phyloP scores from a whole-genome alignment of 2,329 filamentous ascomycete species.

The Aureobasidium lini region DNA sequence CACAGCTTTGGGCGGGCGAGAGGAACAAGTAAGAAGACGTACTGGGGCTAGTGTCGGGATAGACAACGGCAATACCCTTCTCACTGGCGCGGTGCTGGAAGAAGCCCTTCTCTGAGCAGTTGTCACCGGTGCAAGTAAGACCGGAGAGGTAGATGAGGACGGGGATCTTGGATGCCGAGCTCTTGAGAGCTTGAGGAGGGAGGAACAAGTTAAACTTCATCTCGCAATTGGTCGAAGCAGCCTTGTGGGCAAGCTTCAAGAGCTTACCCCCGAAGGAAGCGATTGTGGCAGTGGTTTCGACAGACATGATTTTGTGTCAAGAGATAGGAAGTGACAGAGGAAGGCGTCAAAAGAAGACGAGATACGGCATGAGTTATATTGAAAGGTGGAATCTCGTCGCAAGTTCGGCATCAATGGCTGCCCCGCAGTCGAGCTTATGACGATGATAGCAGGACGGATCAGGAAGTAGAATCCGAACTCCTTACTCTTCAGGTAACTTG shows the following conservation, averaged over 20 bases:
- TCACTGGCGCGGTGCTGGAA: constrained; percentile 75
- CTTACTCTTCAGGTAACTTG: not conserved
- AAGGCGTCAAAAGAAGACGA: not conserved
- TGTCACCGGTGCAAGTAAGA: constrained; percentile 87
- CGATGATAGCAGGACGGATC: not conserved
- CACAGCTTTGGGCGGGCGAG: not conserved
- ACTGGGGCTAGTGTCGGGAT: constrained; percentile 91
- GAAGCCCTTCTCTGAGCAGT: constrained; percentile 72
- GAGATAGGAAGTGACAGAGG: not conserved
- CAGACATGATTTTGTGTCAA: constrained; percentile 53
- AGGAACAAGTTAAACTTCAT: constrained; percentile 94
- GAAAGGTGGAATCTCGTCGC: not conserved
- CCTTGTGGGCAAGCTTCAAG: constrained; percentile 77
- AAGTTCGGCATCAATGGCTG: not conserved
- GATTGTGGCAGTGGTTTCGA: constrained; percentile 85
- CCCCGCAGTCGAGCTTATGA: not conserved
- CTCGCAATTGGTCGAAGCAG: constrained; percentile 68
- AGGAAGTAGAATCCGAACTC: not conserved
- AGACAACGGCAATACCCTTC: constrained; percentile 83
- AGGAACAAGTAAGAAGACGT: constrained; percentile 22
- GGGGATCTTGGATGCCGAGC: constrained; percentile 57
- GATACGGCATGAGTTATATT: not conserved
- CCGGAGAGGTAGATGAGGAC: constrained; percentile 91
- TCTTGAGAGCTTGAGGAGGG: constrained; percentile 58
- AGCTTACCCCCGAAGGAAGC: constrained; percentile 89